A percentile compares a stretch with the other conserved stretches of the same genome.
phyloP scores from a whole-genome alignment of 441 rosid species.

The Euphorbia celastroides region DNA sequence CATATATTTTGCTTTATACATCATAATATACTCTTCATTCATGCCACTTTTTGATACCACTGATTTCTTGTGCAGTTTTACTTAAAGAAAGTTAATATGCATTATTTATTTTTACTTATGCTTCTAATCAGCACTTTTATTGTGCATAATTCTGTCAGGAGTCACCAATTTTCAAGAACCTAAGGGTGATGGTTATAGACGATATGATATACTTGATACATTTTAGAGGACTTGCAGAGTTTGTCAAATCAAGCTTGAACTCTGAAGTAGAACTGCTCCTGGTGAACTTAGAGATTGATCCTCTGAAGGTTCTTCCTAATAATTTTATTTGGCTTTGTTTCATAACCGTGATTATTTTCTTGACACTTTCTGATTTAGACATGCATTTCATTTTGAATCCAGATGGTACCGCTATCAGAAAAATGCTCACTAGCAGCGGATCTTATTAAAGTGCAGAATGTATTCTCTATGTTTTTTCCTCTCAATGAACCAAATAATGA shows the following conservation, averaged over 20 bases:
- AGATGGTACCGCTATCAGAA: conserved; percentile 62
- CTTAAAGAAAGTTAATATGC: not conserved
- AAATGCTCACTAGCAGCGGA: conserved; percentile 41
- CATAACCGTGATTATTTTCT: not conserved
- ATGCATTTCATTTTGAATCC: conserved; percentile 21
- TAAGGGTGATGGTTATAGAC: conserved; percentile 74
- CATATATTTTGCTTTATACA: too few relatives aligned
- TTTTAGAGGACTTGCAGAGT: conserved; percentile 45
- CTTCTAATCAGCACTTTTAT: conserved; percentile 3
- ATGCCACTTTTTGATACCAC: not conserved
- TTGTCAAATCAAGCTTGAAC: conserved; percentile 52
- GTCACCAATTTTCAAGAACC: conserved; percentile 42
- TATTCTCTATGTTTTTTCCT: conserved; percentile 53
- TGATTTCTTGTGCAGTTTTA: not conserved
- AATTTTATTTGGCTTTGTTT: conserved; percentile 6
- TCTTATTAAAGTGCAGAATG: conserved; percentile 50
- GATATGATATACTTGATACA: conserved; percentile 89
- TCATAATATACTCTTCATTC: not conserved
- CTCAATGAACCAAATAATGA: conserved; percentile 25
- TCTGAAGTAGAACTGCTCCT: conserved; percentile 45
- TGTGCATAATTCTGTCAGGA: conserved; percentile 30
- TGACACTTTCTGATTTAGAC: not conserved
- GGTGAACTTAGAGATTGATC: conserved; percentile 78
- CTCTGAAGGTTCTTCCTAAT: conserved; percentile 56
- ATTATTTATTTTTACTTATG: too few relatives aligned